A percentile compares a stretch with the other conserved stretches of the same genome.
These are phyloP conservation scores for Lyophyllum decastes DNA, from an alignment of 768 basidiomycete genomes.

Conservation along the genomic window DNA sequence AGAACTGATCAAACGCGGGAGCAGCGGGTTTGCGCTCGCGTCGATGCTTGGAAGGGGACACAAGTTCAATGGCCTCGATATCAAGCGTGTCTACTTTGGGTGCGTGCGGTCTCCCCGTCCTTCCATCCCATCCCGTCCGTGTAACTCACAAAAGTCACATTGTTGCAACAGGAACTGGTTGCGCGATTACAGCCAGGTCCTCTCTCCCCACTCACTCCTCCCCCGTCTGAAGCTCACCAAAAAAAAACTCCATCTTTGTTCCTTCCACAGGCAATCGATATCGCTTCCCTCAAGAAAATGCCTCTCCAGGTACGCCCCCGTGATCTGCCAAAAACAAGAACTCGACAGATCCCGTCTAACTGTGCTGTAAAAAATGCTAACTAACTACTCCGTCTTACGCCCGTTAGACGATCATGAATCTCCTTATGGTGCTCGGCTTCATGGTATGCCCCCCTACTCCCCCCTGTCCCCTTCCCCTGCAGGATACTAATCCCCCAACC, in stretches of 20 bases:
- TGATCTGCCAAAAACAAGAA: too few species aligned
- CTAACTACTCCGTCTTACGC: too few species aligned
- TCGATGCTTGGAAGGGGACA: conserved; percentile 57
- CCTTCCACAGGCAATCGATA: conserved; percentile 72
- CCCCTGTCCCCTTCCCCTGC: neutral
- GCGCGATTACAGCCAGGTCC: conserved; percentile 80
- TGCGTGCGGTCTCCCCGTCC: conserved; percentile 30
- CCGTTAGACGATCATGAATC: conserved; percentile 77
- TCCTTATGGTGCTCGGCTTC: conserved; percentile 91
- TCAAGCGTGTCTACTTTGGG: conserved; percentile 86
- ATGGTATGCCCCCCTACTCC: conserved; percentile 46
- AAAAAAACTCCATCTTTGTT: too few species aligned
- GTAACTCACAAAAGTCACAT: conserved; percentile 2
- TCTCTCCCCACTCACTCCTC: neutral
- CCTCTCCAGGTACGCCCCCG: conserved; percentile 60
- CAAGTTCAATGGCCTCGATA: conserved; percentile 80
- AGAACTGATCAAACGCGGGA: conserved; percentile 58
- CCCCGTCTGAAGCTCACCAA: too few species aligned
- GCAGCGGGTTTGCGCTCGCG: conserved; percentile 56
- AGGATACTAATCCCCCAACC: neutral
- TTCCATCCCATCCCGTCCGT: conserved; percentile 1
- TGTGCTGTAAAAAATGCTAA: too few species aligned
- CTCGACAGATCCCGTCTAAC: neutral
- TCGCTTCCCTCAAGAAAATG: conserved; percentile 74
- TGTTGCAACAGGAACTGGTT: conserved; percentile 69